phyloP scores from a whole-genome alignment of 1,284 basidiomycete genomes.

The Ustilago shanxiensis region DNA sequence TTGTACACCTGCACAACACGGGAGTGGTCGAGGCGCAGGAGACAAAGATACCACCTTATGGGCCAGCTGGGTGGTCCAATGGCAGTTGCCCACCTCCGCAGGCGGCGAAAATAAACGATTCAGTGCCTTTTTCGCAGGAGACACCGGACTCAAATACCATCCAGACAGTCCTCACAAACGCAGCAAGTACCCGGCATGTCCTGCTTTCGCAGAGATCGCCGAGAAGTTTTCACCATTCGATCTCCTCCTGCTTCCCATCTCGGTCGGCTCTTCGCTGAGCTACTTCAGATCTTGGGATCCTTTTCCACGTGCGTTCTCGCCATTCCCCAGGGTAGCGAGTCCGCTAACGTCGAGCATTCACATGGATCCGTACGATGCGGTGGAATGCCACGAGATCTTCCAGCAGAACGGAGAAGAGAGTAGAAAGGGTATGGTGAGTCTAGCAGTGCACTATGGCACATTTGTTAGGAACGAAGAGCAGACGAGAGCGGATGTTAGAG shows the following conservation, averaged over 20 bases:
- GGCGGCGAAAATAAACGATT: conserved; percentile 30
- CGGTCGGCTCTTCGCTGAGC: conserved; percentile 55
- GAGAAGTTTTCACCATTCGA: conserved; percentile 45
- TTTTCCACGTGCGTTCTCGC: conserved; percentile 52
- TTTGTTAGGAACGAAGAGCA: conserved; percentile 59
- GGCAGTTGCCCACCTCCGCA: not conserved
- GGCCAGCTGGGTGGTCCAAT: conserved; percentile 63
- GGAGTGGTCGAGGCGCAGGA: conserved; percentile 56
- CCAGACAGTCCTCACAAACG: conserved; percentile 35
- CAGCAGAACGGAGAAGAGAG: conserved; percentile 13
- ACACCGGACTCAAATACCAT: conserved; percentile 64
- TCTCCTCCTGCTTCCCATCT: conserved; percentile 61
- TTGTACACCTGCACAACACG: conserved; percentile 68
- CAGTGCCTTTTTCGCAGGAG: conserved; percentile 64
- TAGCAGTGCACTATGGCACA: conserved; percentile 56
- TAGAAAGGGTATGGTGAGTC: conserved; percentile 23
- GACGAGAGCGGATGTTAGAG: conserved; percentile 53
- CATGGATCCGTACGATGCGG: conserved; percentile 61
- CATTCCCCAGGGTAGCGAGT: conserved; percentile 52
- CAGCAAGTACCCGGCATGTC: conserved; percentile 55
- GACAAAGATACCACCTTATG: conserved; percentile 61
- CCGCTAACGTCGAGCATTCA: conserved; percentile 57
- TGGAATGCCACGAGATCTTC: conserved; percentile 39
- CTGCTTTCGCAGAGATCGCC: conserved; percentile 61
- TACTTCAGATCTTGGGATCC: conserved; percentile 61